Conservation (phyloP, 495 filamentous ascomycete species). For the Daldinia bambusicola region DNA sequence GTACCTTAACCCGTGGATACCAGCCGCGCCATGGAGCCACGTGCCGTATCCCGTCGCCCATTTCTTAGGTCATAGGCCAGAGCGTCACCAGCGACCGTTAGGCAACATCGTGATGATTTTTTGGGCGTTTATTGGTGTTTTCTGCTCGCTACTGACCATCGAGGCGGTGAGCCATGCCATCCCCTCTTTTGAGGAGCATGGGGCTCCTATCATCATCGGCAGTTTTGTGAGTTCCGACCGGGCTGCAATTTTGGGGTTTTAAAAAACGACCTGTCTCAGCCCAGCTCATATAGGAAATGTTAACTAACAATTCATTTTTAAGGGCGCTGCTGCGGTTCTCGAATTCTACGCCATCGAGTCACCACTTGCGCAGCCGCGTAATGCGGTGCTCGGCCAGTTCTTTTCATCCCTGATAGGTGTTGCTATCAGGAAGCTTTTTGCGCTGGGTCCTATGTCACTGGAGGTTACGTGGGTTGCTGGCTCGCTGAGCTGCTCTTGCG, state of each 20-base stretch:
- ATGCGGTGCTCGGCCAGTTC: constrained; percentile 76
- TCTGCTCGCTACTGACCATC: constrained; percentile 54
- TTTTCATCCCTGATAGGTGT: constrained; percentile 75
- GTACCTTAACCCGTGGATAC: constrained; percentile 70
- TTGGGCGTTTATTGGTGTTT: constrained; percentile 66
- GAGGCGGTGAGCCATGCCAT: constrained; percentile 55
- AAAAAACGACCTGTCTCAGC: background rate
- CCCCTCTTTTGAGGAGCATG: constrained; percentile 48
- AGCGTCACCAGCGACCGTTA: constrained; percentile 45
- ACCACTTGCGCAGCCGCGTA: constrained; percentile 85
- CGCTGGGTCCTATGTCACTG: constrained; percentile 63
- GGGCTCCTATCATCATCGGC: constrained; percentile 61
- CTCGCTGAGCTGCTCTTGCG: constrained; percentile 73
- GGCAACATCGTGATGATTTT: constrained; percentile 63
- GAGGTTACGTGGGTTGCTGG: constrained; percentile 72
- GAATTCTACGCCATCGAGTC: constrained; percentile 80
- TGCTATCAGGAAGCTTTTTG: constrained; percentile 76
- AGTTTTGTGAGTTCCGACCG: constrained; percentile 57
- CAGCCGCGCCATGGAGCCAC: constrained; percentile 56
- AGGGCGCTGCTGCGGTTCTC: constrained; percentile 81
- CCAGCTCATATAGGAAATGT: background rate
- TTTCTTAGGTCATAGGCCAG: constrained; percentile 63
- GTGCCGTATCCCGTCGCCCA: constrained; percentile 60
- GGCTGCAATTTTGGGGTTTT: background rate
- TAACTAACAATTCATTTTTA: constrained; percentile 12